These are phyloP conservation scores for Amanita inopinata DNA, from an alignment of 768 basidiomycete genomes.

Conservation along the genomic window DNA sequence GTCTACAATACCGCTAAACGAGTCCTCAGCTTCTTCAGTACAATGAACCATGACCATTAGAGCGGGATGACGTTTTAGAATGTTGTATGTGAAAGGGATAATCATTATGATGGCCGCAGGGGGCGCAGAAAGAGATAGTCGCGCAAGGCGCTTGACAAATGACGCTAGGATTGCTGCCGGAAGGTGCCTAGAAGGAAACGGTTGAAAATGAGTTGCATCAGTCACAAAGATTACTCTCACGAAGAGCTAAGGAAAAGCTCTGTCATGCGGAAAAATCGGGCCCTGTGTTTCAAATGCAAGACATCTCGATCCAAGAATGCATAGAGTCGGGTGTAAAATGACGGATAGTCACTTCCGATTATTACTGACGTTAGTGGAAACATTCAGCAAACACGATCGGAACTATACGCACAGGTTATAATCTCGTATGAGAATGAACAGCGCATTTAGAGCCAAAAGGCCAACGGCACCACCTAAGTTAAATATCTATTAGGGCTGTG, in stretches of 20 bases:
- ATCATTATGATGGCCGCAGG: constrained; percentile 87
- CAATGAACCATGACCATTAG: constrained; percentile 93
- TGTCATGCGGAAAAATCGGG: constrained; percentile 88
- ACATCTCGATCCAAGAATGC: constrained; percentile 81
- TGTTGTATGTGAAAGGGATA: constrained; percentile 90
- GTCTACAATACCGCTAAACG: constrained; percentile 23
- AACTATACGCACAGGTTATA: constrained; percentile 73
- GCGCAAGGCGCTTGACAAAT: constrained; percentile 85
- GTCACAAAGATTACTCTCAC: constrained; percentile 34
- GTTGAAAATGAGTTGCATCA: constrained; percentile 1
- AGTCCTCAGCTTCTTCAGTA: constrained; percentile 25
- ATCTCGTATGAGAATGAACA: constrained; percentile 85
- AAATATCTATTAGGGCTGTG: constrained; percentile 5
- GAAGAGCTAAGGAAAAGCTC: constrained; percentile 90
- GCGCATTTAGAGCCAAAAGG: constrained; percentile 80
- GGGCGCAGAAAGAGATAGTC: constrained; percentile 75
- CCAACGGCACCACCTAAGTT: constrained; percentile 70
- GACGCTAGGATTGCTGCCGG: constrained; percentile 89
- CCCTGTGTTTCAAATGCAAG: constrained; percentile 85
- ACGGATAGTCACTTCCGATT: constrained; percentile 76
- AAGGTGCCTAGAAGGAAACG: constrained; percentile 45
- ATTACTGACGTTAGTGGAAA: neutral
- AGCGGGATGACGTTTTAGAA: constrained; percentile 84
- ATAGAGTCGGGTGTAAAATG: constrained; percentile 89
- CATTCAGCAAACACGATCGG: constrained; percentile 5